Percentiles rank a stretch among this genome's conserved stretches.
Evolutionary conservation across 495 filamentous ascomycete species (phyloP).

Genomic region (Jackrogersella multiformis): DNA sequence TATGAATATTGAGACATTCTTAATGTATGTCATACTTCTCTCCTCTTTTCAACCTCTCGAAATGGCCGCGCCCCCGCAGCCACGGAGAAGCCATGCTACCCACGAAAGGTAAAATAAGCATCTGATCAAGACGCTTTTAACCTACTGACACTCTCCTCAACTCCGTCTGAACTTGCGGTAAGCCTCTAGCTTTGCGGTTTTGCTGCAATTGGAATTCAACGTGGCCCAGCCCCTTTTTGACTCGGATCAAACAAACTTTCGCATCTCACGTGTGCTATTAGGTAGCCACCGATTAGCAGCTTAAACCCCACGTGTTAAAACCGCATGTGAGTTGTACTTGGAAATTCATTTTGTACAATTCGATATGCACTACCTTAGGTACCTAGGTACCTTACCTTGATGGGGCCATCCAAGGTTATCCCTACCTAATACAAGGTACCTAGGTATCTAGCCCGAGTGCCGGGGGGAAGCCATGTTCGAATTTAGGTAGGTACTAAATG

Average conservation of each 20-base stretch:
- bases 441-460: too few relatives aligned
- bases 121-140: conserved; percentile 3
- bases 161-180: conserved; percentile 17
- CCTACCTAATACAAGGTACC: too few relatives aligned
- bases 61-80: conserved; percentile 5
- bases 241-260: background rate
- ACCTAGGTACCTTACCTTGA: too few relatives aligned
- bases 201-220: background rate
- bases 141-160: background rate
- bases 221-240: conserved; percentile 6
- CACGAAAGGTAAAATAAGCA: conserved; percentile 8
- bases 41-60: background rate
- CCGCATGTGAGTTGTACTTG: conserved; percentile 6
- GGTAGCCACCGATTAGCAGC: background rate
- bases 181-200: too few relatives aligned
- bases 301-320: conserved; percentile 25
- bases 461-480: too few relatives aligned
- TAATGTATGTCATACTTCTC: conserved; percentile 1
- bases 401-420: too few relatives aligned
- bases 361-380: background rate
- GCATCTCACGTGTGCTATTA: background rate
- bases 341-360: background rate
- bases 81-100: conserved; percentile 5
- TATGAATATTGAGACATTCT: conserved; percentile 16
- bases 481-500: too few relatives aligned